Conservation (phyloP, 2,329 filamentous ascomycete species). For the Aureobasidium sp. region DNA sequence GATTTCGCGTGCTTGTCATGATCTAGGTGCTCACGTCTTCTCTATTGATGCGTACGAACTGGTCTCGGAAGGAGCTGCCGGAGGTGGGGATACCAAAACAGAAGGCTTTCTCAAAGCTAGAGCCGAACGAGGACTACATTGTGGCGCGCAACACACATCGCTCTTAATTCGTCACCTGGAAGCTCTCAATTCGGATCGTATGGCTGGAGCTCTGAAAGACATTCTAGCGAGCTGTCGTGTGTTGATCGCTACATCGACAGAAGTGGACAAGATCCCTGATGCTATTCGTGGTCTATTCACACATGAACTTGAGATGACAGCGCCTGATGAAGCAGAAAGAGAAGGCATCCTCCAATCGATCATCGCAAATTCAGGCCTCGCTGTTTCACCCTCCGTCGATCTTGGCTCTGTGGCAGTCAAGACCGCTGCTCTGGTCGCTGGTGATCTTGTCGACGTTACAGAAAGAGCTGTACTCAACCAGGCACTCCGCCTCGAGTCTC, state of each 20-base stretch:
- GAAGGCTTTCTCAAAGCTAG: constrained; percentile 83
- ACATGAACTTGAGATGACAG: constrained; percentile 88
- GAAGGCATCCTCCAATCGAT: constrained; percentile 79
- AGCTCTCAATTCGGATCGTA: constrained; percentile 82
- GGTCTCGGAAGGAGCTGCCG: constrained; percentile 79
- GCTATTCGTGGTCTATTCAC: constrained; percentile 86
- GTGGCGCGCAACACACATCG: constrained; percentile 74
- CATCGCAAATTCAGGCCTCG: constrained; percentile 66
- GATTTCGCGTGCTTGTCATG: constrained; percentile 69
- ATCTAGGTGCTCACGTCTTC: constrained; percentile 86
- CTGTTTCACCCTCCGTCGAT: constrained; percentile 77
- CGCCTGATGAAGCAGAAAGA: constrained; percentile 85
- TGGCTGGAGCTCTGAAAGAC: constrained; percentile 76
- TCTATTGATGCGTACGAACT: constrained; percentile 89
- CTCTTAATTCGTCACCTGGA: constrained; percentile 87
- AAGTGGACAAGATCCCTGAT: constrained; percentile 89
- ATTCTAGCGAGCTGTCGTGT: constrained; percentile 74
- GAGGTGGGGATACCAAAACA: constrained; percentile 86
- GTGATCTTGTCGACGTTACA: constrained; percentile 88
- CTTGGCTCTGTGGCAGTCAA: constrained; percentile 81
- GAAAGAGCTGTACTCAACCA: constrained; percentile 79
- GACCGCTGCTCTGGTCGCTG: constrained; percentile 90
- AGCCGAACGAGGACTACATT: constrained; percentile 81
- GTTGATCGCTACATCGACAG: constrained; percentile 86
- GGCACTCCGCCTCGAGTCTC: constrained; percentile 63